phyloP scores from a whole-genome alignment of 2,329 filamentous ascomycete species.

The Calonectria naviculata region DNA sequence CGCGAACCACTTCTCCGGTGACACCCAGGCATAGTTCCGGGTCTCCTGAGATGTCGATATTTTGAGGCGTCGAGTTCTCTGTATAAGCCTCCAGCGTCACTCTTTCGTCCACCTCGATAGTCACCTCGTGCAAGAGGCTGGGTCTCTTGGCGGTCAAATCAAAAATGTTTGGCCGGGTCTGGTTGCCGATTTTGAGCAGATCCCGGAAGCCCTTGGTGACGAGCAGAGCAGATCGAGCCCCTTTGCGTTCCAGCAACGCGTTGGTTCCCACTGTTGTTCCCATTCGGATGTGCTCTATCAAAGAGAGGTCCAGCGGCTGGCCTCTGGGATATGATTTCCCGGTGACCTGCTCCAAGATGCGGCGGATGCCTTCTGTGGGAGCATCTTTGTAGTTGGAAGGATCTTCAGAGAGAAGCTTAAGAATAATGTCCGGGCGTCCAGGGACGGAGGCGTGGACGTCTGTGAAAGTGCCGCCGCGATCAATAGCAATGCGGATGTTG shows the following conservation, averaged over 20 bases:
- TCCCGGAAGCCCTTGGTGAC: conserved; percentile 77
- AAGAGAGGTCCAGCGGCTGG: conserved; percentile 44
- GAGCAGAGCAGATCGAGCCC: conserved; percentile 75
- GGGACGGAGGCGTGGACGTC: conserved; percentile 76
- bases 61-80: conserved; percentile 62
- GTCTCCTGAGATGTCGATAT: conserved; percentile 35
- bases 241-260: conserved; percentile 77
- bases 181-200: conserved; percentile 88
- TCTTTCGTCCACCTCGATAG: conserved; percentile 89
- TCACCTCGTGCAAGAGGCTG: conserved; percentile 83
- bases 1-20: conserved; percentile 74
- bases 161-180: conserved; percentile 90
- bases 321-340: conserved; percentile 45
- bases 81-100: conserved; percentile 86
- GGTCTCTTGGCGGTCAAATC: conserved; percentile 90
- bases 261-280: conserved; percentile 83
- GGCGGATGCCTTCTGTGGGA: conserved; percentile 77
- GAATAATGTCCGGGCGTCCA: conserved; percentile 74
- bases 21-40: conserved; percentile 73
- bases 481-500: conserved; percentile 46
- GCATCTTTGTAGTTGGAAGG: conserved; percentile 79
- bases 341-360: conserved; percentile 47
- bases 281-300: conserved; percentile 76
- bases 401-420: conserved; percentile 79
- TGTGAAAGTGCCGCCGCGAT: conserved; percentile 68